Evolutionary conservation across 2,329 filamentous ascomycete species (phyloP), one percentile per base, ranked within the genome.

Genomic region (Raffaelea albimanens): DNA sequence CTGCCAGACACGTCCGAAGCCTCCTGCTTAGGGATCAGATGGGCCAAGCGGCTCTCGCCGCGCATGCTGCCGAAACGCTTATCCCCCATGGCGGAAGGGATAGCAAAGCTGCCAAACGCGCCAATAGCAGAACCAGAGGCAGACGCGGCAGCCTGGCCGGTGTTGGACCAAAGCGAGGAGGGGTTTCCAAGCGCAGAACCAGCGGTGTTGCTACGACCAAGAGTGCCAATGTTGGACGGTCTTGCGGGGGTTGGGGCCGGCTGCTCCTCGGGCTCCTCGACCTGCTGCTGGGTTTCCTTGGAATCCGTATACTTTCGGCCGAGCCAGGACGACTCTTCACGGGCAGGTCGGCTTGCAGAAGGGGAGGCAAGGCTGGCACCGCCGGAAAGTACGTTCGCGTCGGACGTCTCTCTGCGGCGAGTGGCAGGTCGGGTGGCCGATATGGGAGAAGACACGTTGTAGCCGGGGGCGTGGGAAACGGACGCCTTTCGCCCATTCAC

Each of bases 41-140:
- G 88, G 55, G 90, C 91, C 58, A 96, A 81, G 23, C 89, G 82
- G 62, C 89, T 95, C 60, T 88, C 87, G 3, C 85, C 81, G 49
- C 84, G 75, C 23, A 78, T 66, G 59, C 77, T 82, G 23, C 80
- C 83, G 57, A 84, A 78, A 10, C 86, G 81, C 68, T 93, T 95
- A 47, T 95, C 87, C 4, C 74, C 69, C 25, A 79, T 71, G 7
- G 75, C 66, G 18, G 71, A 67, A 3, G 77, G 65, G 45, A 94
- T 64, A n/a, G 85, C 83, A 63, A 97, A 97, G 58, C 82, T 93
- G 11, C 91, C 91, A 65, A 98, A 98, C 20, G 83, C 83, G 31
- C 91, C 89, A 72, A 90, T 85, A 2, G 82, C 79, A 7, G 82
- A 76, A 56, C 86, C 80, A 13, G 52, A 29, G 2, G 79, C 76